Evolutionary conservation across 2,329 filamentous ascomycete species (phyloP).

Genomic region (Simplicillium sp.): DNA sequence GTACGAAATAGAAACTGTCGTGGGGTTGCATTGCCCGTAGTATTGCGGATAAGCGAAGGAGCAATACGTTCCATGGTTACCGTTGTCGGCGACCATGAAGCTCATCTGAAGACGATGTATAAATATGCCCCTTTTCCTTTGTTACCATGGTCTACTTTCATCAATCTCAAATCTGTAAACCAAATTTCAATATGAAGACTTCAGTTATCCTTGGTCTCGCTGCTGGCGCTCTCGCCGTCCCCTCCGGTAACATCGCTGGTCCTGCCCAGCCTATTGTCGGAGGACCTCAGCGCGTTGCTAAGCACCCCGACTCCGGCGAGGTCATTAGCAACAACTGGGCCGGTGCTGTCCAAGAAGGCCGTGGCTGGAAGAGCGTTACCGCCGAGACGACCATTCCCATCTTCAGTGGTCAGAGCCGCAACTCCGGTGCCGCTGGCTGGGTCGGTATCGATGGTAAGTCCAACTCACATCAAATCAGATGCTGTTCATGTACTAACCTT

Average conservation of each 20-base stretch:
- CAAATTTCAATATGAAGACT: background rate
- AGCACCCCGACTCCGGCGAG: background rate
- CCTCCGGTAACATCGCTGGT: background rate
- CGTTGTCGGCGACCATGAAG: too few relatives aligned
- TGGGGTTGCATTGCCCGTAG: too few relatives aligned
- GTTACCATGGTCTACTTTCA: too few relatives aligned
- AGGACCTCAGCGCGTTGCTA: background rate
- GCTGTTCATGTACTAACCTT: background rate
- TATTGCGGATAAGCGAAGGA: too few relatives aligned
- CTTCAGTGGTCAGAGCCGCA: background rate
- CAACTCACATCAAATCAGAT: background rate
- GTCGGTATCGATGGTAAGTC: slow-evolving; percentile 5
- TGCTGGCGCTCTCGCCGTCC: background rate
- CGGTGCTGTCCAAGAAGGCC: slow-evolving; percentile 2
- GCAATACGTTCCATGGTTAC: too few relatives aligned
- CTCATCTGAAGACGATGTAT: too few relatives aligned
- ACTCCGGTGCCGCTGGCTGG: slow-evolving; percentile 3
- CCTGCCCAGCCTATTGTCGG: background rate
- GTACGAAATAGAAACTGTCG: too few relatives aligned
- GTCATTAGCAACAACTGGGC: background rate
- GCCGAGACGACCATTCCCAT: slow-evolving; percentile 1
- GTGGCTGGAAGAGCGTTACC: slow-evolving; percentile 2
- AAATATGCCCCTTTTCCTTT: background rate
- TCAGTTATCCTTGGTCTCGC: background rate
- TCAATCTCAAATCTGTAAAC: background rate